Base-by-base conservation (phyloP, 176 grass and related monocot species). In the Aegilops umbellulata region DNA sequence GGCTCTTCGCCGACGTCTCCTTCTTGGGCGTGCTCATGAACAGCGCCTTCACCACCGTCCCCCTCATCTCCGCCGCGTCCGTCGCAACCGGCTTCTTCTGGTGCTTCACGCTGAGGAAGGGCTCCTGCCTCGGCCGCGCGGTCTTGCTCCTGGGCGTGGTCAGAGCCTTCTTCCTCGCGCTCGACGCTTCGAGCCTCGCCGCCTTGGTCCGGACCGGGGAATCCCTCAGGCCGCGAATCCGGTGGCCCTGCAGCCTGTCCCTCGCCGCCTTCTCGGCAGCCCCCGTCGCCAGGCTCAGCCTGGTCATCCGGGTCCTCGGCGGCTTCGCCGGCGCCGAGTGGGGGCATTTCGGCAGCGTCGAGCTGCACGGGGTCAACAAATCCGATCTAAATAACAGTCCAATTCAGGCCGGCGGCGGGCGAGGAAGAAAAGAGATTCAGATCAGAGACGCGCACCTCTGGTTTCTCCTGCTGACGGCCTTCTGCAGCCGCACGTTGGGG, bases 401-500 rank as follows among this genome's bases (percentile, higher is more conserved):
- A 14, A 74, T 27, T 58, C 38, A 85, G 24, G 32, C 16, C 10
- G 23, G 5, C 16, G 9, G 12, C 3, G 32, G 55, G 60, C 19
- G 53, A 19, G 35, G 22, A 31, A 11, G 34, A 17, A 30, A 3
- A 49, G 2, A 2, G 19, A 69, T 20, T 29, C 15, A 20, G 42
- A 75, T 51, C 1, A 10, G 7, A 10, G 44, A 75, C 42, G 44
- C 70, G 14, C 8, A 86, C 73, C 75, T 79, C 20, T 92, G 68
- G 35, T 78, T 83, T 7, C 25, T 65, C 83, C 78, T 61, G 70
- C 80, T 77, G 51, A 94, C 79, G 51, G 82, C 39, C 51, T 84
- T 98, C 34, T 92, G 88, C 27, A 89, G 88, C 67, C 85, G 66
- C 26, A 95, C 88, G 60, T 96, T 96, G 80, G 97, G 97, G 85